phyloP scores from a whole-genome alignment of 2,329 filamentous ascomycete genomes.

The Alternaria sp. region DNA sequence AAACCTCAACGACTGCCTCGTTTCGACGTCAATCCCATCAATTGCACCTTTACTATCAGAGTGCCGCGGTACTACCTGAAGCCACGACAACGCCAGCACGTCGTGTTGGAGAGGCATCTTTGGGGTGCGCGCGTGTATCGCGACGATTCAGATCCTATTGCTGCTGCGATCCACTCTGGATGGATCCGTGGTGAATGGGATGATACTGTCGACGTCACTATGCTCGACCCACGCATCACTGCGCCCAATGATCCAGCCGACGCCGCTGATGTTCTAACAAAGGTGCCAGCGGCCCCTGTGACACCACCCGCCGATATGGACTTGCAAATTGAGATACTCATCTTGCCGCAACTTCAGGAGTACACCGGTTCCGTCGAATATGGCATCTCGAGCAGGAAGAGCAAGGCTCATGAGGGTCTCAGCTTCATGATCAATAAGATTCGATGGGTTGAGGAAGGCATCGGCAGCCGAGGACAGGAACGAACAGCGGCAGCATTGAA shows the following conservation, averaged over 20 bases:
- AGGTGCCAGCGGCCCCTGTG: slow-evolving; percentile 61
- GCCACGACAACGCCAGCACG: slow-evolving; percentile 75
- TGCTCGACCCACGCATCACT: slow-evolving; percentile 66
- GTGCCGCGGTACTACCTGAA: slow-evolving; percentile 81
- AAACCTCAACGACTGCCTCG: slow-evolving; percentile 76
- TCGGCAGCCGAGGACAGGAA: slow-evolving; percentile 47
- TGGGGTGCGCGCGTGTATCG: slow-evolving; percentile 97
- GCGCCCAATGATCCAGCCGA: slow-evolving; percentile 52
- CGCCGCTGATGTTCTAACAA: slow-evolving; percentile 51
- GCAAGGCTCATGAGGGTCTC: slow-evolving; percentile 83
- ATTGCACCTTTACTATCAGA: slow-evolving; percentile 88
- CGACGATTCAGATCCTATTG: slow-evolving; percentile 92
- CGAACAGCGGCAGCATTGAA: slow-evolving; percentile 47
- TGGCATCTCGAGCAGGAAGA: slow-evolving; percentile 82
- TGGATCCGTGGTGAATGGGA: slow-evolving; percentile 91
- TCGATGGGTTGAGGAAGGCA: slow-evolving; percentile 83
- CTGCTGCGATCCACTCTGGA: slow-evolving; percentile 89
- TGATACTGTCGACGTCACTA: slow-evolving; percentile 73
- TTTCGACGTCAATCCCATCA: slow-evolving; percentile 75
- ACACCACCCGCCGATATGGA: slow-evolving; percentile 73
- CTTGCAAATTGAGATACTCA: slow-evolving; percentile 83
- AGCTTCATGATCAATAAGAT: slow-evolving; percentile 85
- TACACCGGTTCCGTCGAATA: slow-evolving; percentile 79
- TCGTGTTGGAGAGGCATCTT: slow-evolving; percentile 78
- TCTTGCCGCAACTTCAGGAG: slow-evolving; percentile 78